A percentile compares a stretch with the other conserved stretches of the same genome.
phyloP scores from a whole-genome alignment of 148 eudicot species.

The Rhododendron ferrugineum region DNA sequence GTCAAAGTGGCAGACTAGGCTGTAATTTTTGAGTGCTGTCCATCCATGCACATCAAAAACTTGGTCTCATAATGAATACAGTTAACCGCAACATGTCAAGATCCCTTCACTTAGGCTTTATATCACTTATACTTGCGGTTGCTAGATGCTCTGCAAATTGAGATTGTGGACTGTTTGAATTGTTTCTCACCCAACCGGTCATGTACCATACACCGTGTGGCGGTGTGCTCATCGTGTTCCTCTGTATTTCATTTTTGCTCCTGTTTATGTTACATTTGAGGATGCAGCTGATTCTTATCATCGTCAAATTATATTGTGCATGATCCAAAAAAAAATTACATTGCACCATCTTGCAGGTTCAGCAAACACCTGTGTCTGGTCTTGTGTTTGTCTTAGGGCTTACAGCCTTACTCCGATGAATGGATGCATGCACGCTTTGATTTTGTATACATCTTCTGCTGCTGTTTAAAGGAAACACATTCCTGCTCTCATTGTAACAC shows the following conservation, averaged over 20 bases:
- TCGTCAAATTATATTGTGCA: neutral
- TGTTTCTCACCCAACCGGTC: neutral
- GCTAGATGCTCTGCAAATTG: neutral
- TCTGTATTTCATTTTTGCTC: neutral
- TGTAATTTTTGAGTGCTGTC: neutral
- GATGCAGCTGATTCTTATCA: neutral
- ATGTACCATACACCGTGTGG: neutral
- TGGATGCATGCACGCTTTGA: neutral
- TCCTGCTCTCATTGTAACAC: neutral
- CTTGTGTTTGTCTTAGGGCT: neutral
- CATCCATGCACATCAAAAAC: neutral
- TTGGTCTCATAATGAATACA: neutral
- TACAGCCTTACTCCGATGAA: neutral
- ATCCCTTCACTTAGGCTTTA: neutral
- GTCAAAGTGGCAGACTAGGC: neutral
- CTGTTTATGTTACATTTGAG: neutral
- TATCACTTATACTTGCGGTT: neutral
- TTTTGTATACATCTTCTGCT: neutral
- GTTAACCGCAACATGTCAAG: neutral
- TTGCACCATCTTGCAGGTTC: neutral
- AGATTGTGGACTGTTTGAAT: neutral
- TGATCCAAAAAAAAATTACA: neutral
- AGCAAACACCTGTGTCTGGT: neutral
- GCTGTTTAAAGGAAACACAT: neutral
- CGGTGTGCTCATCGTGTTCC: neutral